Percentiles rank a stretch among this genome's conserved stretches.
Conservation (phyloP, 139 green algal genomes). For the Volvox africanus region DNA sequence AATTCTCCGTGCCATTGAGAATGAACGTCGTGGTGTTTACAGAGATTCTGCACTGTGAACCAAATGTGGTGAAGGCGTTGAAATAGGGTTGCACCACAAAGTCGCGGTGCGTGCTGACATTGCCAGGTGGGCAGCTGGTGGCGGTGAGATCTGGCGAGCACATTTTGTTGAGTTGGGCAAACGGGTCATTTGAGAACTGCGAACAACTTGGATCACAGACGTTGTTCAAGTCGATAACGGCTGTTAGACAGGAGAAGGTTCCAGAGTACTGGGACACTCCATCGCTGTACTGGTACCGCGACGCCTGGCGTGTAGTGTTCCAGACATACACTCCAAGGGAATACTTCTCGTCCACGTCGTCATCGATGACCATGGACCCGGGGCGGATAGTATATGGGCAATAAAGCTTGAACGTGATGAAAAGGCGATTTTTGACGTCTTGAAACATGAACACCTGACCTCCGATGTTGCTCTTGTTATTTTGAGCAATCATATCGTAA, state of each 20-base stretch:
- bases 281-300: conserved; percentile 32
- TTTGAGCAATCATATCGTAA: background rate
- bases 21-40: background rate
- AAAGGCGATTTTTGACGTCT: background rate
- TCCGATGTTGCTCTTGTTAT: background rate
- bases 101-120: background rate
- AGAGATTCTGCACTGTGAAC: background rate
- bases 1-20: background rate
- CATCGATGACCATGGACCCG: background rate
- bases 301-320: conserved; percentile 9
- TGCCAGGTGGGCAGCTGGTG: conserved; percentile 1
- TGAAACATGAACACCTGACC: conserved; percentile 18
- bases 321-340: conserved; percentile 19
- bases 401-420: conserved; percentile 17
- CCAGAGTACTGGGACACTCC: background rate
- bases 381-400: conserved; percentile 36
- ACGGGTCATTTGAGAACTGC: background rate
- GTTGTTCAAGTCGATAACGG: background rate
- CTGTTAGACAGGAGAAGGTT: conserved; percentile 18
- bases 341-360: background rate
- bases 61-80: background rate
- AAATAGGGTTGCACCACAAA: conserved; percentile 21
- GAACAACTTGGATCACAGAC: conserved; percentile 24
- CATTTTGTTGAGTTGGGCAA: background rate
- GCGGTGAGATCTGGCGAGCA: background rate